A percentile compares a stretch with the other conserved stretches of the same genome.
These are phyloP conservation scores for Thielaviopsis euricoi DNA, from an alignment of 2,329 filamentous ascomycete genomes.

Conservation along the genomic window DNA sequence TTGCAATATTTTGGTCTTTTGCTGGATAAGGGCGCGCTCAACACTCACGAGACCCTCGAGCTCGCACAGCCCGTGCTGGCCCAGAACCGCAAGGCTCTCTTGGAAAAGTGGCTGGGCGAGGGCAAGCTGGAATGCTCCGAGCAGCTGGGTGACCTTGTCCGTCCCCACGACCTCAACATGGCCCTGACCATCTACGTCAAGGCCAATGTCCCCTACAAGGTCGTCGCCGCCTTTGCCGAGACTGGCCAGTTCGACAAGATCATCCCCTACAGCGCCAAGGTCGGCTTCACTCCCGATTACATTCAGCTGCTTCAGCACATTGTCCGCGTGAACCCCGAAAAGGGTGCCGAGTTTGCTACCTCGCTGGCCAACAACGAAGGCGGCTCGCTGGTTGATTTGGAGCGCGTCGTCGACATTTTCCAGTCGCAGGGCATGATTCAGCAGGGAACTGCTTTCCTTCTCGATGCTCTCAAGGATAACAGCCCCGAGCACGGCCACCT, in stretches of 20 bases:
- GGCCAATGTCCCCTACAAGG: slow-evolving; percentile 82
- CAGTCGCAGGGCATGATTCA: slow-evolving; percentile 96
- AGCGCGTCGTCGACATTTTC: slow-evolving; percentile 94
- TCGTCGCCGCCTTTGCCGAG: slow-evolving; percentile 87
- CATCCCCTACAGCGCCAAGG: slow-evolving; percentile 70
- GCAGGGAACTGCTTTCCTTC: slow-evolving; percentile 91
- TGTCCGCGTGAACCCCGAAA: slow-evolving; percentile 78
- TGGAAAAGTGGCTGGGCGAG: slow-evolving; percentile 97
- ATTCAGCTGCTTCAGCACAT: slow-evolving; percentile 85
- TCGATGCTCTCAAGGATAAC: slow-evolving; percentile 91
- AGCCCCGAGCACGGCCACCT: slow-evolving; percentile 82
- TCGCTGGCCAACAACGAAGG: slow-evolving; percentile 77
- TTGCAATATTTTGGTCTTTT: slow-evolving; percentile 97
- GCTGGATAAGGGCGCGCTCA: slow-evolving; percentile 84
- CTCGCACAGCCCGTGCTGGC: slow-evolving; percentile 80
- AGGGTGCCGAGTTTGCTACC: slow-evolving; percentile 88
- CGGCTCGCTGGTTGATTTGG: slow-evolving; percentile 76
- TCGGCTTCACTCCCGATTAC: slow-evolving; percentile 88
- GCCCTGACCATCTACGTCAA: slow-evolving; percentile 81
- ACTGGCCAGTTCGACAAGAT: slow-evolving; percentile 96
- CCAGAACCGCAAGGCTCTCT: slow-evolving; percentile 84
- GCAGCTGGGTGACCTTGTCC: slow-evolving; percentile 86
- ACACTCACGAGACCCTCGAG: slow-evolving; percentile 87
- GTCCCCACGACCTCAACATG: slow-evolving; percentile 73
- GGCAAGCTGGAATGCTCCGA: slow-evolving; percentile 93